phyloP scores from a whole-genome alignment of 139 green algal genomes.

The Coccomyxa sp. region DNA sequence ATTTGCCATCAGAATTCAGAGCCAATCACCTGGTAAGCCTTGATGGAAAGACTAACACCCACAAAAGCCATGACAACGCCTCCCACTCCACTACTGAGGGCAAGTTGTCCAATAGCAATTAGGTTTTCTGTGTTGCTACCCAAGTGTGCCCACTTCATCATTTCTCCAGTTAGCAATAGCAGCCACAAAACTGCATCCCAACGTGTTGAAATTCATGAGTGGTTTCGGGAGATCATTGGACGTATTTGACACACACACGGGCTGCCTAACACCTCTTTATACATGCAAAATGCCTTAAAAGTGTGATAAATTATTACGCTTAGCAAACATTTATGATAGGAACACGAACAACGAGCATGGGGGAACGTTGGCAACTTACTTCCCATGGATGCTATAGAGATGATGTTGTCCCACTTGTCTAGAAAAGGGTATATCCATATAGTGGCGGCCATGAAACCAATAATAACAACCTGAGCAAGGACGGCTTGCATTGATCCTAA shows the following conservation, averaged over 20 bases:
- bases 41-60: not conserved
- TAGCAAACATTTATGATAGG: not conserved
- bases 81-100: not conserved
- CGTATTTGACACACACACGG: no score
- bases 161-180: constrained; percentile 30
- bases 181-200: constrained; percentile 32
- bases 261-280: no score
- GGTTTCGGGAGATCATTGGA: not conserved
- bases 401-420: constrained; percentile 25
- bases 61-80: not conserved
- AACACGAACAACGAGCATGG: not conserved
- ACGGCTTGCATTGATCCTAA: constrained; percentile 15
- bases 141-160: constrained; percentile 35
- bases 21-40: not conserved
- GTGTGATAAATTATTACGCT: not conserved
- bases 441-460: constrained; percentile 16
- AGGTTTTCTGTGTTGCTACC: not conserved
- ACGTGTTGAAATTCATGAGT: not conserved
- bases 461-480: constrained; percentile 22
- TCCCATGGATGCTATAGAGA: constrained; percentile 20
- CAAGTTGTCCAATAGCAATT: not conserved
- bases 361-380: not conserved
- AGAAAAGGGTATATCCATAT: constrained; percentile 23
- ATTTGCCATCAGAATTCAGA: no score
- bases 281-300: no score